phyloP scores from a whole-genome alignment of 2,329 filamentous ascomycete genomes.

The Leptographium lundbergii region DNA sequence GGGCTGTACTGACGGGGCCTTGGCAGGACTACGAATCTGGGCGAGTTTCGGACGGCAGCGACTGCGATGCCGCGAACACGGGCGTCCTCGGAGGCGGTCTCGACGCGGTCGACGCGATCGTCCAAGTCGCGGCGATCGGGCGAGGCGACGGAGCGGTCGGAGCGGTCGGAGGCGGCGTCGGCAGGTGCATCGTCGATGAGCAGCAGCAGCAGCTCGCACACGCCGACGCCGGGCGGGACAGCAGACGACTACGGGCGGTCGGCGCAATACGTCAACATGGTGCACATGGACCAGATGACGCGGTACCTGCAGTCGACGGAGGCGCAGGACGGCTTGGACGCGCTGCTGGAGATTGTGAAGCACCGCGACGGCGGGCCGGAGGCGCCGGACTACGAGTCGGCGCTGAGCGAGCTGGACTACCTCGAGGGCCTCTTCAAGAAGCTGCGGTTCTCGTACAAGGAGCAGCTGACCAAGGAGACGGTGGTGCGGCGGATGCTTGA shows the following conservation, averaged over 20 bases:
- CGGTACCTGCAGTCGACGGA: constrained; percentile 6
- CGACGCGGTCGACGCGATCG: constrained; percentile 5
- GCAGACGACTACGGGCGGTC: constrained; percentile 1
- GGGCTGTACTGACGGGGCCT: too few relatives aligned
- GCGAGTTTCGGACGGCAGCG: too few relatives aligned
- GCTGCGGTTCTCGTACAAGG: constrained; percentile 90
- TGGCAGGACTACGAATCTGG: too few relatives aligned
- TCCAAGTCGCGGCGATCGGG: neutral
- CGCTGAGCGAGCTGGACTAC: constrained; percentile 55
- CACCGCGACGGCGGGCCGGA: neutral
- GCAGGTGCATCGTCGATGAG: constrained; percentile 8
- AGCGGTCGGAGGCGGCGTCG: neutral
- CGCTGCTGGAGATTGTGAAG: constrained; percentile 9
- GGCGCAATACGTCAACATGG: constrained; percentile 5
- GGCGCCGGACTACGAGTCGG: constrained; percentile 9
- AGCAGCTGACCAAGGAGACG: constrained; percentile 97
- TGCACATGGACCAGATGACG: constrained; percentile 10
- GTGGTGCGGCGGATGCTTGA: constrained; percentile 88
- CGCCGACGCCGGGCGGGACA: neutral
- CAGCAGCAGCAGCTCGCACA: constrained; percentile 2
- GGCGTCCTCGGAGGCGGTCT: constrained; percentile 5
- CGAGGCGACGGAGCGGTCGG: neutral
- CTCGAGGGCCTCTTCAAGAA: constrained; percentile 96
- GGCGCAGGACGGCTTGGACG: constrained; percentile 8
- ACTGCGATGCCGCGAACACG: constrained; percentile 2